Base-by-base conservation (phyloP, 495 filamentous ascomycete species). In the Bryoglossum gracile region DNA sequence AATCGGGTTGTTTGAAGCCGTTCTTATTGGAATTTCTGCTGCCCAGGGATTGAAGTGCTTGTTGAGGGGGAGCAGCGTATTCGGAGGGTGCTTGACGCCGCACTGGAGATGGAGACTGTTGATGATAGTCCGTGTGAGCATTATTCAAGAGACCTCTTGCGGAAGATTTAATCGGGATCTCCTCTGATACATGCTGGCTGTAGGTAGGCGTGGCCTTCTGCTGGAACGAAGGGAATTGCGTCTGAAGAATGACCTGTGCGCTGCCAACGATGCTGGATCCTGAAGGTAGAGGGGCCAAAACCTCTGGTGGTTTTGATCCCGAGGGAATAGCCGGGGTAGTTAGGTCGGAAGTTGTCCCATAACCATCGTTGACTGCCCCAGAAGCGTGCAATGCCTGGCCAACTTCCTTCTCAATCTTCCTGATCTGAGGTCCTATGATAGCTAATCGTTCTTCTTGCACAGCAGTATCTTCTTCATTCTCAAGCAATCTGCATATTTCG, bases 201-300 rank as follows among this genome's bases (percentile, higher is more conserved):
- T 43, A 51, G 16, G 22, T 45, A 5, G 19, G 9, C 3, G 28
- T 25, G n/a, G 45, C 24, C 4, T 26, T 30, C 18, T 46, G 40
- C 14, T 13, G 24, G 11, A 53, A 11, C 2, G 50, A 56, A 2
- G 64, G 59, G 11, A 67, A 42, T 47, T 77, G 72, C 0, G 72
- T 76, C 42, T 77, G 72, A 14, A 68, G 58, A 22, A 74, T 68
- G 11, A 75, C 60, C 51, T 77, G 70, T 14, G 67, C 67, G 43
- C 61, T 62, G 48, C 62, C 63, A 46, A 65, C 59, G 2, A 61
- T 44, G 24, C 51, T 54, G 24, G 53, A 48, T 28, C 39, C 49
- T 10, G 49, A 56, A 34, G 38, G 17, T 8, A 38, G n/a, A 16
- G 35, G 52, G 25, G 14, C 10, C 13, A 18, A 10, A 14, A 13